Evolutionary conservation across 257 asterid species (phyloP).

Genomic region (Schizonepeta tenuifolia): DNA sequence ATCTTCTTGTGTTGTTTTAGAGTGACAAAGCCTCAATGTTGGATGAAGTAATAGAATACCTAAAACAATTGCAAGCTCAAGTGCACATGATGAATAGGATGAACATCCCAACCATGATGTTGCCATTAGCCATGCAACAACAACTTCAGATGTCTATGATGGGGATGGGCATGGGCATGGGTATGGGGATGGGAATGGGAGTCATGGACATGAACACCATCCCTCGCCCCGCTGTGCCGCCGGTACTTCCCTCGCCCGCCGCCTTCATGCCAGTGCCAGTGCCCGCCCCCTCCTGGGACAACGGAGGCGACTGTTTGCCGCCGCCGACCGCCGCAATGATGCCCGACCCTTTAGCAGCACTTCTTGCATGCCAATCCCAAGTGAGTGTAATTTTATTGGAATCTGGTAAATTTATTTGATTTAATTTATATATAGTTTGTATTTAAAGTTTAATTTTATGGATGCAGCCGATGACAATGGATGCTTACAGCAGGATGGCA

Average conservation of each 20-base stretch:
- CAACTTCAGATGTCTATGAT: constrained; percentile 82
- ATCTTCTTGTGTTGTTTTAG: neutral
- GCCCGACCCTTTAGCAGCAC: constrained; percentile 54
- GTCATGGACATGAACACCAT: constrained; percentile 61
- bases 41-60: constrained; percentile 77
- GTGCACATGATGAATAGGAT: constrained; percentile 62
- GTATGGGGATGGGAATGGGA: constrained; percentile 50
- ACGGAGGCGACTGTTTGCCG: constrained; percentile 37
- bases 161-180: constrained; percentile 59
- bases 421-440: neutral
- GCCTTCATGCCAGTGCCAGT: constrained; percentile 33
- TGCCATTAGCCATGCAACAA: constrained; percentile 76
- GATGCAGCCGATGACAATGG: constrained; percentile 68
- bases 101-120: constrained; percentile 65
- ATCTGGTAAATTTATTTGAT: too few species aligned
- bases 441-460: neutral
- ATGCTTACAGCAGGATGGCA: constrained; percentile 65
- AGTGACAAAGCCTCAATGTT: constrained; percentile 84
- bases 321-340: constrained; percentile 30
- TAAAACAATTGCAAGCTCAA: constrained; percentile 73
- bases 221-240: constrained; percentile 39
- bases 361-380: constrained; percentile 69
- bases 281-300: constrained; percentile 57
- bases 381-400: constrained; percentile 44
- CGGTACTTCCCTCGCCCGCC: constrained; percentile 33